Conservation (phyloP, 73 alveolate species). For the Paramecium sonneborni region DNA sequence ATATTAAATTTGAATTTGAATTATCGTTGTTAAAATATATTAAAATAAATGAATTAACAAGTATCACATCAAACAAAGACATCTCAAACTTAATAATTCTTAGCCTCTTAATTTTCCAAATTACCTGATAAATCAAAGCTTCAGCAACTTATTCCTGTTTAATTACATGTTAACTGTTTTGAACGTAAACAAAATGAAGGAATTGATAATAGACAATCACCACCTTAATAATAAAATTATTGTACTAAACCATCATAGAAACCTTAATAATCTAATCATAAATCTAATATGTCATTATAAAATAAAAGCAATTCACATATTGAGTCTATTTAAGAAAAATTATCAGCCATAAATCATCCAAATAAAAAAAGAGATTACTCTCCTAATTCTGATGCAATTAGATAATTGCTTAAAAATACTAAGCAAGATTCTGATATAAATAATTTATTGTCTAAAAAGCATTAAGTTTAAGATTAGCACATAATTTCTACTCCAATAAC, state of each 20-base stretch:
- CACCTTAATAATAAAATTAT: neutral
- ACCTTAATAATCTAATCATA: conserved; percentile 41
- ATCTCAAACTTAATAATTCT: neutral
- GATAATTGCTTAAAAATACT: neutral
- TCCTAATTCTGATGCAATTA: conserved; percentile 31
- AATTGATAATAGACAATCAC: neutral
- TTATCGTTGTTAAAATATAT: conserved; percentile 17
- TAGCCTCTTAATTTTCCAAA: conserved; percentile 13
- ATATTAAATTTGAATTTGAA: conserved; percentile 41
- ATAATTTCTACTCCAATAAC: neutral
- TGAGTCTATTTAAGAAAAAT: neutral
- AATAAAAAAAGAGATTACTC: conserved; percentile 53
- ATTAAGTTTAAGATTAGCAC: neutral
- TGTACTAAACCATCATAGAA: conserved; percentile 46
- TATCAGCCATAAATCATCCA: neutral
- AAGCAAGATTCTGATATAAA: neutral
- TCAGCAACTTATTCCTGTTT: conserved; percentile 22
- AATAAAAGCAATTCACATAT: conserved; percentile 13
- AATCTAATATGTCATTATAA: conserved; percentile 36
- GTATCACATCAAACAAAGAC: neutral
- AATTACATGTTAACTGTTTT: neutral
- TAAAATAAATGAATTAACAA: neutral
- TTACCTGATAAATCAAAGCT: neutral
- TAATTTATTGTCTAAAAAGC: neutral
- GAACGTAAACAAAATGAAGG: neutral